phyloP scores from a whole-genome alignment of 305 asterid species.

The Fraxinus baroniana region DNA sequence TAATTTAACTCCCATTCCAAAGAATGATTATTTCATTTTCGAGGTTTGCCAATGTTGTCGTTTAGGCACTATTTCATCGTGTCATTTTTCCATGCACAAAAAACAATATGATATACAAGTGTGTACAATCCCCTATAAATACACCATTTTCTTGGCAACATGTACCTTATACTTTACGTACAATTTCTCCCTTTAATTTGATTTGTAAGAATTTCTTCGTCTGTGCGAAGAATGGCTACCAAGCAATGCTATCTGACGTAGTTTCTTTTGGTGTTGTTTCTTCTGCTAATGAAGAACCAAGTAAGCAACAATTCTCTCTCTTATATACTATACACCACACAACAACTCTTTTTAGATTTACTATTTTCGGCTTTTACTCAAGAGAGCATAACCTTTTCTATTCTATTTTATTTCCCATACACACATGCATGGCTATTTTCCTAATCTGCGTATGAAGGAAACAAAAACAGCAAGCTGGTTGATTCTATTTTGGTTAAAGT shows the following conservation, averaged over 20 bases:
- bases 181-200: background rate
- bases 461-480: too few species aligned
- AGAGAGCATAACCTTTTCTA: too few species aligned
- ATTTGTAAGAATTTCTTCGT: background rate
- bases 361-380: too few species aligned
- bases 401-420: too few species aligned
- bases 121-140: background rate
- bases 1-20: background rate
- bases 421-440: too few species aligned
- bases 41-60: background rate
- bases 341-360: too few species aligned
- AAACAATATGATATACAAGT: background rate
- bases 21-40: background rate
- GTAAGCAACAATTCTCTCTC: slow-evolving; percentile 28
- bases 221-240: slow-evolving; percentile 16
- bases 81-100: slow-evolving; percentile 9
- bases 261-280: slow-evolving; percentile 37
- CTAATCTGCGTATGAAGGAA: too few species aligned
- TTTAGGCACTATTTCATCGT: background rate
- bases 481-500: too few species aligned
- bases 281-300: slow-evolving; percentile 31
- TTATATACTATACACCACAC: too few species aligned
- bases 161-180: background rate
- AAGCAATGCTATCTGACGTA: slow-evolving; percentile 22
- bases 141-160: background rate